These are phyloP conservation scores for Hibiscus syriacus DNA, from an alignment of 345 rosid species.

Conservation along the genomic window DNA sequence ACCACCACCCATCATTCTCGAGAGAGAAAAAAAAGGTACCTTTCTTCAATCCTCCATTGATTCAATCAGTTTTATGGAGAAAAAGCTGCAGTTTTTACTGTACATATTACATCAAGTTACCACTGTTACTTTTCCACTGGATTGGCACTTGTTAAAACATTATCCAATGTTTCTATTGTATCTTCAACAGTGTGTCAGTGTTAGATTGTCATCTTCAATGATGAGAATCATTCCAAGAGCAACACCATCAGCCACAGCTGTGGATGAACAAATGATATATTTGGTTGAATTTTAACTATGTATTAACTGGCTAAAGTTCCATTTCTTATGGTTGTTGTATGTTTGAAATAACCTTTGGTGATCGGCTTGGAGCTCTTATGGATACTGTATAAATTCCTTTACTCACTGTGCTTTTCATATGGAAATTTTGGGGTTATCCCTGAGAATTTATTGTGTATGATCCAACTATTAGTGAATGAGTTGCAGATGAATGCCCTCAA, in stretches of 20 bases:
- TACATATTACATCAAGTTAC: background rate
- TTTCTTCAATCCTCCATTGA: background rate
- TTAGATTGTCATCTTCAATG: slow-evolving; percentile 44
- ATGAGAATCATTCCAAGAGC: slow-evolving; percentile 35
- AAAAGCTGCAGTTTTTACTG: background rate
- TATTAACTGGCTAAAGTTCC: background rate
- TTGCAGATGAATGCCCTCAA: slow-evolving; percentile 86
- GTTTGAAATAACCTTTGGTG: slow-evolving; percentile 63
- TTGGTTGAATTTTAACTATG: background rate
- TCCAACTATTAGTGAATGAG: slow-evolving; percentile 14
- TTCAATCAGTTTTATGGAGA: background rate
- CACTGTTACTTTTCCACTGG: background rate
- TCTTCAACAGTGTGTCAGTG: background rate
- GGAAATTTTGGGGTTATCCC: background rate
- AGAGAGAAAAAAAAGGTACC: slow-evolving; percentile 29
- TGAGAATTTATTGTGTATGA: slow-evolving; percentile 1
- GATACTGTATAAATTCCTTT: slow-evolving; percentile 55
- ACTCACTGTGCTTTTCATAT: background rate
- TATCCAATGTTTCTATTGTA: background rate
- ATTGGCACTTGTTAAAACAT: background rate
- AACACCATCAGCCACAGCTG: slow-evolving; percentile 51
- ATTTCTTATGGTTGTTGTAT: slow-evolving; percentile 6
- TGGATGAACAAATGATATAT: slow-evolving; percentile 18
- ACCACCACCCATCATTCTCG: slow-evolving; percentile 19
- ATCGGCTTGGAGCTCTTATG: slow-evolving; percentile 94